Base-by-base conservation (phyloP, 1,284 basidiomycete species). In the Naganishia sp. region DNA sequence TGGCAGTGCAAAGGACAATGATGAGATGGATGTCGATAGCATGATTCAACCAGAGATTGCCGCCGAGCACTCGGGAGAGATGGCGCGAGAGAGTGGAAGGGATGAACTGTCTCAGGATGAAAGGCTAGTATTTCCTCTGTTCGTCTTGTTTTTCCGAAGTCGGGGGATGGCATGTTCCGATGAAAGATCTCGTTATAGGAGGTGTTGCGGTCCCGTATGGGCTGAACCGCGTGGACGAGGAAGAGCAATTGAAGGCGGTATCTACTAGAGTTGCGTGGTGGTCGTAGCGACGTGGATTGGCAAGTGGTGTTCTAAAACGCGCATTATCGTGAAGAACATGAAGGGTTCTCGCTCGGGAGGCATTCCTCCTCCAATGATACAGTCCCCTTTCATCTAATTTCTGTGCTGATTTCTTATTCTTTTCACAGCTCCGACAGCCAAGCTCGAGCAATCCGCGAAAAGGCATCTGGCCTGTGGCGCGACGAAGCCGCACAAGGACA, bases 11-110 rank as follows among this genome's bases (percentile, higher is more conserved):
- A 35, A 21, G 7, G 31, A 21, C 18, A 35, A 9, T 17, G 52
- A 41, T 23, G 35, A 54, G 52, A 54, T 54, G 52, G 52, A 54
- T n/a, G 52, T 54, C 17, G 52, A 54, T 54, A 54, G 28, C 18
- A 21, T 54, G 32, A 41, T 10, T 7, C 17, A 54, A 1, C 31
- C 18, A 1, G 17, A 10, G 35, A 39, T 13, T 7, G 52, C 31
- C 4, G 35, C 18, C 3, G 28, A n/a, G 4, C 9, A 21, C 7
- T 32, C 18, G 5, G 52, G 18, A 21, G 52, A 39, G n/a, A 23
- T 31, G 32, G 31, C 35, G 31, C 18, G n/a, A 39, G 32, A 32
- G 13, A 35, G 2, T 17, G 28, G 31, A 17, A 52, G 31, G 7
- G 47, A 13, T 5, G 47, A 49, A 1, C 6, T 21, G 11, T 10